Conservation (phyloP, 805 yeast species). For the Ogataea minuta region DNA sequence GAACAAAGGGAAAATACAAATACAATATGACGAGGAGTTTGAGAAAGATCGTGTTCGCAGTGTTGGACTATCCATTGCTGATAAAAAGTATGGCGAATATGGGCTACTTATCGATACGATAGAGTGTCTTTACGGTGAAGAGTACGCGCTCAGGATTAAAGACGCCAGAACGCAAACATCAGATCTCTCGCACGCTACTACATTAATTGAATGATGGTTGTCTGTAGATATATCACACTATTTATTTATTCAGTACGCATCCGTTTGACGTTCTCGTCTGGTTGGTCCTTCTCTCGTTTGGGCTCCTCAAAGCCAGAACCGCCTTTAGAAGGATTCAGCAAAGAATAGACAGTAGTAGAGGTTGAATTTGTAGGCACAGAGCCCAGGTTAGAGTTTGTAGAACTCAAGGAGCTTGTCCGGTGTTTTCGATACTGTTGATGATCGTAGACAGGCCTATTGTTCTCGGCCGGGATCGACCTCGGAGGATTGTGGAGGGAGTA, state of each 20-base stretch:
- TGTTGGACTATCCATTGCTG: constrained; percentile 75
- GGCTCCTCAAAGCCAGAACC: constrained; percentile 3
- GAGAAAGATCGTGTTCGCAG: constrained; percentile 66
- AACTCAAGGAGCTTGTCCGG: constrained; percentile 17
- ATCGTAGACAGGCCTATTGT: constrained; percentile 9
- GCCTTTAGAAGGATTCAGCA: constrained; percentile 21
- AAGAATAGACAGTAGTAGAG: constrained; percentile 23
- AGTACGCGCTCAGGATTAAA: constrained; percentile 41
- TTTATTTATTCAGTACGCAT: constrained; percentile 4
- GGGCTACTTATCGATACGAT: constrained; percentile 68
- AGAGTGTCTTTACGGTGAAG: constrained; percentile 61
- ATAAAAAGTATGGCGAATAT: constrained; percentile 75
- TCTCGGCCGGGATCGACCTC: constrained; percentile 26
- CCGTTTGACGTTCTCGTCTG: constrained; percentile 8
- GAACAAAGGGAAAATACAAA: constrained; percentile 62
- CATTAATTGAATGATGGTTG: not conserved
- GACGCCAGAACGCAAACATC: constrained; percentile 32
- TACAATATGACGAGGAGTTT: constrained; percentile 54
- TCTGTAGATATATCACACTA: not conserved
- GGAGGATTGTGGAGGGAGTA: constrained; percentile 31
- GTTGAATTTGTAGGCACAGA: constrained; percentile 2
- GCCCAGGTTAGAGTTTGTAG: constrained; percentile 7
- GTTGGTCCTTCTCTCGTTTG: constrained; percentile 6
- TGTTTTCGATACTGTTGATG: constrained; percentile 11
- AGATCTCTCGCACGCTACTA: not conserved